Evolutionary conservation across 108 stramenopile species (phyloP), one percentile per base, ranked within the genome.

Genomic region (Seminavis robusta): DNA sequence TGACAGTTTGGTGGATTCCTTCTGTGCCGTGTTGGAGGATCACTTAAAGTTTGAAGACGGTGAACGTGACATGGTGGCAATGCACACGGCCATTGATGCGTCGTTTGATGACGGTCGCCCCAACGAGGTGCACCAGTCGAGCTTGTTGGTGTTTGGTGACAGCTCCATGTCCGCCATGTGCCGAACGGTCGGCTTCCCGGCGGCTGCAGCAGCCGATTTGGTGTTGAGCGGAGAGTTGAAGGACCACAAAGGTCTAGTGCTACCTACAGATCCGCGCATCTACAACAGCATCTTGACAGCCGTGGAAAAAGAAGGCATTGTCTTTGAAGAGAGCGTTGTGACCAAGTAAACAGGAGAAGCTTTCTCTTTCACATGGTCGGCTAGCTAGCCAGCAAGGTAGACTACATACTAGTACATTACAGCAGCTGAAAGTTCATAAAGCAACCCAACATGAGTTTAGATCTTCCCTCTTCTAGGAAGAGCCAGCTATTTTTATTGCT

Each of bases 171-270:
- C 81, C 23, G 82, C 86, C 17, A 88, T 88, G 86, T 71, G 72
- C 53, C 76, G 77, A 52, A 84, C 82, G 10, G 86, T 88, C n/a
- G 86, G 86, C 1, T 88, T 79, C 44, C 70, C 82, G 27, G 67
- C 82, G 13, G 86, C 82, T 4, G 61, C 76, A 36, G 77, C 79
- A 8, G 56, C 86, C 1, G 73, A 81, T 15, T 44, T 83, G 50
- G 64, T 88, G 19, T 46, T 88, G 36, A 51, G 69, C 23, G 74
- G 82, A n/a, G 59, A 55, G 8, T 23, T 68, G 20, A 16, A 55
- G 5, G 34, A 39, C 1, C 33, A 33, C 3, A 30, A 33, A 33
- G 73, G 73, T n/a, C 29, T 68, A 11, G 26, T 68, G 2, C 47
- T 67, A 17, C 73, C 73, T 15, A 67, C 60, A 2, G 23, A 25